Conservation (phyloP, 371 early-diverging fungal species). For the Circinella minor region DNA sequence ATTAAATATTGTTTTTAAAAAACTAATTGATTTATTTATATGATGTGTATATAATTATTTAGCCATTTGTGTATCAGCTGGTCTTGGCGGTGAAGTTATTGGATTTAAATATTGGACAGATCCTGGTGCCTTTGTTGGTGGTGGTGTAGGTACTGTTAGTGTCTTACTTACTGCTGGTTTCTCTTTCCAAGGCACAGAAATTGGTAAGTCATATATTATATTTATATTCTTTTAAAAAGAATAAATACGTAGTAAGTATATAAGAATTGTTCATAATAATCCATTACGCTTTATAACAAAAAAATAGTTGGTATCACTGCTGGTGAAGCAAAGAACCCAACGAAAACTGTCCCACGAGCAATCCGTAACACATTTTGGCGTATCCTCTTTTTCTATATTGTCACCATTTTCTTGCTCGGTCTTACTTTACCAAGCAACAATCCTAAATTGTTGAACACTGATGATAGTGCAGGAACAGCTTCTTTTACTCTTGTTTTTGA, state of each 20-base stretch:
- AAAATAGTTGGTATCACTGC: constrained; percentile 59
- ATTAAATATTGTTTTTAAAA: background rate
- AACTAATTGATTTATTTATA: background rate
- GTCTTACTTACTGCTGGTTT: constrained; percentile 82
- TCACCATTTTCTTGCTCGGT: constrained; percentile 70
- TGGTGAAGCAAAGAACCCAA: constrained; percentile 67
- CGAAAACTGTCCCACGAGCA: constrained; percentile 71
- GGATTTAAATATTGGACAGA: constrained; percentile 76
- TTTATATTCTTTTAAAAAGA: background rate
- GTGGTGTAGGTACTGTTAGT: constrained; percentile 70
- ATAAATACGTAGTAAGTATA: no score
- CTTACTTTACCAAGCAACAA: constrained; percentile 62
- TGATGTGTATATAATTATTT: background rate
- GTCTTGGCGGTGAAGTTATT: constrained; percentile 61
- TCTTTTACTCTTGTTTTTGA: constrained; percentile 72
- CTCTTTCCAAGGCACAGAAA: constrained; percentile 84
- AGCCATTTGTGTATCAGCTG: constrained; percentile 64
- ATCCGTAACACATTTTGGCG: constrained; percentile 73
- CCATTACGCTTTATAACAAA: background rate
- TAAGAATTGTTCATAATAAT: background rate
- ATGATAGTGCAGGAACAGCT: constrained; percentile 47
- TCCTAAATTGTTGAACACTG: constrained; percentile 45
- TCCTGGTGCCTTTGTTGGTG: constrained; percentile 77
- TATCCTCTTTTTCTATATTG: constrained; percentile 73
- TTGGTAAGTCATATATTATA: constrained; percentile 35